Conservation (phyloP, 2,329 filamentous ascomycete species). For the Colletotrichum camelliae region DNA sequence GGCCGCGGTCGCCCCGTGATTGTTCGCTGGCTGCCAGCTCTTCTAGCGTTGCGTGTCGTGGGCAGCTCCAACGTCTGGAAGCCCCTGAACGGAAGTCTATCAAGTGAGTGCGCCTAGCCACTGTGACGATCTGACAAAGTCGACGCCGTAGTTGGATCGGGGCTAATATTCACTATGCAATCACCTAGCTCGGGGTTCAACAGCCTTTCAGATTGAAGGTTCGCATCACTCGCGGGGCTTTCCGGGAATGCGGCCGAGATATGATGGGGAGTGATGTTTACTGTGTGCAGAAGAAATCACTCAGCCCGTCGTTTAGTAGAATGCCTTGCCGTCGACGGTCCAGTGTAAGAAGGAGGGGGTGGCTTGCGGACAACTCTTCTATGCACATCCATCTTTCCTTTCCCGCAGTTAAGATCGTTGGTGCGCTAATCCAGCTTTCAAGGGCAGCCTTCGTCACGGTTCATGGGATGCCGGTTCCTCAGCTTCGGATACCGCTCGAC, state of each 20-base stretch:
- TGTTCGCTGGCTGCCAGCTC: not conserved
- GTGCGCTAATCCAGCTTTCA: too few species aligned
- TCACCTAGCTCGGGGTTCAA: too few species aligned
- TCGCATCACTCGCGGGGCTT: not conserved
- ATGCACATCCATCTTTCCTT: too few species aligned
- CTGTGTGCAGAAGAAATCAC: not conserved
- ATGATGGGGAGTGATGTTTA: not conserved
- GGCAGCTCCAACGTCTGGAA: not conserved
- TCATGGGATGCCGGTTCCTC: too few species aligned
- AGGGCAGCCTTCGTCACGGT: too few species aligned
- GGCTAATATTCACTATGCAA: too few species aligned
- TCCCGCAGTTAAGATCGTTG: too few species aligned
- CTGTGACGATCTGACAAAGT: not conserved
- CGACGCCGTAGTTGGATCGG: not conserved
- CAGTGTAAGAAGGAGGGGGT: too few species aligned
- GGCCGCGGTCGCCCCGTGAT: accelerated
- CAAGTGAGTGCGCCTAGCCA: not conserved
- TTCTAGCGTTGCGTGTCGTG: not conserved
- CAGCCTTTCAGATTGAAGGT: too few species aligned
- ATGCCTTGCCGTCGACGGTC: not conserved
- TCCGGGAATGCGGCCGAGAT: not conserved
- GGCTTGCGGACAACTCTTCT: too few species aligned
- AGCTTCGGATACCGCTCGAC: too few species aligned
- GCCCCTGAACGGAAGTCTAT: not conserved
- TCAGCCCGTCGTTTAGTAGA: not conserved